phyloP scores from a whole-genome alignment of 139 green algal genomes.

The Tetraselmis striata region DNA sequence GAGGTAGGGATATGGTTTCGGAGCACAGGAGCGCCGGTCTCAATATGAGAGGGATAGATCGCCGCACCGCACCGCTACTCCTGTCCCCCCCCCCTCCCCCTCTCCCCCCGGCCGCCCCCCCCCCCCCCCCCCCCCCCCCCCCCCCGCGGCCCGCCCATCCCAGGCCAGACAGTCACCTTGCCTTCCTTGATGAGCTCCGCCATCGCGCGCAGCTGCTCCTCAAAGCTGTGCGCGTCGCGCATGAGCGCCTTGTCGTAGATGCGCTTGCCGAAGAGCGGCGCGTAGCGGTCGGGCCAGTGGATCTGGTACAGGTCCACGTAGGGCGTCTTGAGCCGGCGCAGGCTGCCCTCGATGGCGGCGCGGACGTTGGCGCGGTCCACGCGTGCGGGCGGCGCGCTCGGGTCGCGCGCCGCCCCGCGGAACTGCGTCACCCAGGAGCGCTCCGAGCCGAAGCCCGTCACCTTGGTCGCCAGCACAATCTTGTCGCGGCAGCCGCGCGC shows the following conservation, averaged over 20 bases:
- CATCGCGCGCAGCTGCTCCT: slow-evolving; percentile 49
- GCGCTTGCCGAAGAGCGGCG: background rate
- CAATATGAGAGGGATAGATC: no score
- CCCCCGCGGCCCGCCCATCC: no score
- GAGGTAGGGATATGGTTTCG: no score
- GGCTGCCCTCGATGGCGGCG: slow-evolving; percentile 5
- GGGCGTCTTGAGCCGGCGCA: slow-evolving; percentile 50
- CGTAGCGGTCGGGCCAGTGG: slow-evolving; percentile 47
- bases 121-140: no score
- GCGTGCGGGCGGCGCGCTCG: background rate
- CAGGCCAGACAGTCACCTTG: slow-evolving; percentile 76
- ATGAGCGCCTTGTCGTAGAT: slow-evolving; percentile 14
- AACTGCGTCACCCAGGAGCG: background rate
- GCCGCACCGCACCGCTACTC: no score
- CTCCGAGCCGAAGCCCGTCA: slow-evolving; percentile 23
- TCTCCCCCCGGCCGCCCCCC: no score
- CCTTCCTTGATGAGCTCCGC: slow-evolving; percentile 59
- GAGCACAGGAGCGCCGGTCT: no score
- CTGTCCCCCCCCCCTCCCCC: no score
- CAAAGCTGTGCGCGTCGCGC: slow-evolving; percentile 25
- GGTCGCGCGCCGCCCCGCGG: slow-evolving; percentile 3
- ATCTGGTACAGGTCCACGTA: slow-evolving; percentile 71
- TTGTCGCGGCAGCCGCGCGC: slow-evolving; percentile 40
- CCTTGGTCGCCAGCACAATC: slow-evolving; percentile 80
- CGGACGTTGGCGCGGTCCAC: slow-evolving; percentile 23